Evolutionary conservation across 2,329 filamentous ascomycete genomes (phyloP), one percentile per base, ranked within the genome.

Genomic region (Fusarium albidum): DNA sequence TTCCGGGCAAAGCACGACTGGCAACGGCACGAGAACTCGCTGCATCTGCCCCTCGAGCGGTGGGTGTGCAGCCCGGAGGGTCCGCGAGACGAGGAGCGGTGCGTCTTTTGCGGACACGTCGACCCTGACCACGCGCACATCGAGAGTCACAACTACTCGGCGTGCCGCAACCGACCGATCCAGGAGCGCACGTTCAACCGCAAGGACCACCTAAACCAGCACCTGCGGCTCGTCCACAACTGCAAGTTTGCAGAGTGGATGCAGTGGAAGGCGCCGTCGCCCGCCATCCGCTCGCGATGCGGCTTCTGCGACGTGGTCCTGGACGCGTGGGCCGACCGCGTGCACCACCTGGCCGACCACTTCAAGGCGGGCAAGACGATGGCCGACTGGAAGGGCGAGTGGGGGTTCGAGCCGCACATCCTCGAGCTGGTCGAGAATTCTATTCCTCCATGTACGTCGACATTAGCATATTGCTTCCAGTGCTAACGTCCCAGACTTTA

Each of bases 161-260:
- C 76, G 6, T 87, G 84, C 64, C 77, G 79, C 15, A 80, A 83
- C 17, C 79, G 82, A 9, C 66, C 70, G 0, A 44, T 72, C 0
- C 68, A 70, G 34, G 80, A 83, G 14, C 75, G 75, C 8, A 76
- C 76, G 0, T 78, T 77, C 34, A 76, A 75, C 39, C 57, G 75
- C 4, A 78, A 77, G 48, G 75, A 78, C 18, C 76, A 78, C 47
- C 64, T 78, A 0, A 69, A 74, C 0, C 75, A 78, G 27, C 75
- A 78, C 46, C 42, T 78, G 1, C 72, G 73, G 41, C 60, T 76
- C 1, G 71, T 77, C 0, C 75, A 78, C 29, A 70, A 73, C n/a
- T 48, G 57, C 0, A 82, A 81, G 69, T 75, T 48, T 49, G 45
- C 50, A 0, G 61, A 64, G 9, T 62, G 55, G 61, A 27, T 54